phyloP scores from a whole-genome alignment of 768 basidiomycete species.

The Sistotremastrum niveocremeum region DNA sequence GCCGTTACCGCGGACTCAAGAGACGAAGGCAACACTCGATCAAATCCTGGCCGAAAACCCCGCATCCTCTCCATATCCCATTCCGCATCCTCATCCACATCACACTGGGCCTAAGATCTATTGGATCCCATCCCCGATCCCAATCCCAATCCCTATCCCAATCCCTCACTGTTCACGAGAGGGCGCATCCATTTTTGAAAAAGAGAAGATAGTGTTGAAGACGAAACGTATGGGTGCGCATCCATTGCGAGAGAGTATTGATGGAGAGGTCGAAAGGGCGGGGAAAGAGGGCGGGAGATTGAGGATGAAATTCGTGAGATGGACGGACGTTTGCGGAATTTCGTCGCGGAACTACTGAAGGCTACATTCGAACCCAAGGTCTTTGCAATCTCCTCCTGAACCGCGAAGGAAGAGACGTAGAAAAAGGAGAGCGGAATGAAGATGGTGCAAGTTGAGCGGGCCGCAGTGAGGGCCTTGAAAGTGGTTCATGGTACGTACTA shows the following conservation, averaged over 20 bases:
- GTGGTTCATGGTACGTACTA: conserved; percentile 48
- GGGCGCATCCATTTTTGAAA: conserved; percentile 55
- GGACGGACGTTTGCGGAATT: conserved; percentile 57
- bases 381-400: conserved; percentile 23
- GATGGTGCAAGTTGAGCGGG: conserved; percentile 30
- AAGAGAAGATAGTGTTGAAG: conserved; percentile 59
- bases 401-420: conserved; percentile 21
- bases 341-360: conserved; percentile 36
- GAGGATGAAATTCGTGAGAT: conserved; percentile 44
- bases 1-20: not conserved
- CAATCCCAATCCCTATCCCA: conserved; percentile 40
- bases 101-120: conserved; percentile 48
- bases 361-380: conserved; percentile 26
- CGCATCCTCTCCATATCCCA: not conserved
- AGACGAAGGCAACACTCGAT: not conserved
- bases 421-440: conserved; percentile 23
- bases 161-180: conserved; percentile 36
- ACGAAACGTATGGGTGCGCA: conserved; percentile 35
- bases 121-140: too few species aligned
- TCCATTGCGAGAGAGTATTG: conserved; percentile 38
- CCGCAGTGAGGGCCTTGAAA: conserved; percentile 51
- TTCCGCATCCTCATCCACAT: conserved; percentile 7
- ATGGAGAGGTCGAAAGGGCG: conserved; percentile 45
- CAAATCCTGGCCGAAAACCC: not conserved
- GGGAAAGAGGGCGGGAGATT: conserved; percentile 34